Evolutionary conservation across 768 basidiomycete species (phyloP).

Genomic region (Psilocybe azurescens): DNA sequence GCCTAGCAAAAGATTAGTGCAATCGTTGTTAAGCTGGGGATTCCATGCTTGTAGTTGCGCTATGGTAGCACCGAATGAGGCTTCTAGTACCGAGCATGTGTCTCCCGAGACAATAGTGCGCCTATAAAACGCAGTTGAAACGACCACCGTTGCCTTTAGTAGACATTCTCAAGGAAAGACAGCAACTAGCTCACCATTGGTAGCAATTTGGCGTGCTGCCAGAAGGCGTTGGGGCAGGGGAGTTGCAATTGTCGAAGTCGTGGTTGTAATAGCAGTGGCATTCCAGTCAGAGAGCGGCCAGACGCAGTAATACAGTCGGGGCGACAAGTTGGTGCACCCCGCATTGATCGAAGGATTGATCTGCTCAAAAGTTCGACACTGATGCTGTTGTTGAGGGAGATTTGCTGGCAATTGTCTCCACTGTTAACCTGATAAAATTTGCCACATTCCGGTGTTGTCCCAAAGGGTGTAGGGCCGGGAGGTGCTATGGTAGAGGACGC

Average conservation of each 20-base stretch:
- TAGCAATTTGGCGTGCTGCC: background rate
- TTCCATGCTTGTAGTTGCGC: no score
- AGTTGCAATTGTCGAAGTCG: slow-evolving; percentile 2
- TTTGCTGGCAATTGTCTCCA: slow-evolving; percentile 1
- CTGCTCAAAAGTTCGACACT: background rate
- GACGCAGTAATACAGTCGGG: background rate
- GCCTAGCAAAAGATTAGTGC: no score
- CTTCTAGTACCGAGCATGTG: no score
- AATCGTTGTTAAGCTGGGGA: no score
- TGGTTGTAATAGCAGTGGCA: background rate
- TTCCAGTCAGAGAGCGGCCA: background rate
- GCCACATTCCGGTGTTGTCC: background rate
- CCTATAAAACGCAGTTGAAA: background rate
- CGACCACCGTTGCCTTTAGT: no score
- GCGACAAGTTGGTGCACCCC: background rate
- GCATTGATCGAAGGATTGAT: background rate
- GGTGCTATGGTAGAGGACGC: background rate
- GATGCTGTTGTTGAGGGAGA: background rate
- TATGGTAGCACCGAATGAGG: no score
- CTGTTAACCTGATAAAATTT: background rate
- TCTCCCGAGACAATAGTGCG: background rate
- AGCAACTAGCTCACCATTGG: background rate
- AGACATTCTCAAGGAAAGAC: background rate
- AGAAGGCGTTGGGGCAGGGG: background rate
- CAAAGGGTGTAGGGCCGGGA: background rate